Conservation (phyloP, 2,329 filamentous ascomycete genomes). For the Fusarium kyushuense region DNA sequence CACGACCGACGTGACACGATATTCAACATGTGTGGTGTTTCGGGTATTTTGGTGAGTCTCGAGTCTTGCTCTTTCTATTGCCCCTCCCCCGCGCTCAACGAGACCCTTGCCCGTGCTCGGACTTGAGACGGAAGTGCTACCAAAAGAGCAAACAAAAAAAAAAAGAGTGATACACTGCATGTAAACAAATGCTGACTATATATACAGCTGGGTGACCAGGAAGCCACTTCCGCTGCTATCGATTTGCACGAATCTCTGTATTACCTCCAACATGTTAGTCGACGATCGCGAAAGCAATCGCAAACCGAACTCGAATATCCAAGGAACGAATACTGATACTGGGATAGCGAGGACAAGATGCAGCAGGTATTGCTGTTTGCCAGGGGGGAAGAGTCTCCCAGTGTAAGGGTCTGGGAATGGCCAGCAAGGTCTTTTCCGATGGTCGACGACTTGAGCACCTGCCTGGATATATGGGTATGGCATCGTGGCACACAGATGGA, state of each 20-base stretch:
- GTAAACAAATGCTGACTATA: constrained; percentile 15
- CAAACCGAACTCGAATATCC: constrained; percentile 26
- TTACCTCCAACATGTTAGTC: constrained; percentile 68
- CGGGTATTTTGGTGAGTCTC: constrained; percentile 37
- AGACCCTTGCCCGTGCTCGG: constrained; percentile 33
- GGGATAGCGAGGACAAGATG: constrained; percentile 82
- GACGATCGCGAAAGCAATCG: constrained; percentile 1
- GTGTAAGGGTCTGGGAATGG: constrained; percentile 92
- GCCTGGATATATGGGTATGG: constrained; percentile 80
- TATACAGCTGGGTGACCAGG: constrained; percentile 51
- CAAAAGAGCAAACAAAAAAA: constrained; percentile 15
- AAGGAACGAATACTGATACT: constrained; percentile 35
- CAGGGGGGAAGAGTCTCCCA: constrained; percentile 85
- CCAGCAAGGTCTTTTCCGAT: constrained; percentile 76
- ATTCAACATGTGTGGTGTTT: constrained; percentile 42
- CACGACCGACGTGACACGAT: constrained; percentile 20
- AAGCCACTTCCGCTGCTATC: constrained; percentile 63
- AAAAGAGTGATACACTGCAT: constrained; percentile 4
- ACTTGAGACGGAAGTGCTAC: constrained; percentile 32
- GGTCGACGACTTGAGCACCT: constrained; percentile 72
- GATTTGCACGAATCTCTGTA: constrained; percentile 80
- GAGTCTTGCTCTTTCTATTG: constrained; percentile 17
- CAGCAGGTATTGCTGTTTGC: constrained; percentile 84
- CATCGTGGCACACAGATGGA: constrained; percentile 6
- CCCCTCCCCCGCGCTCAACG: constrained; percentile 35